phyloP scores from a whole-genome alignment of 2,329 filamentous ascomycete species.

The Calonectria leucothoes region DNA sequence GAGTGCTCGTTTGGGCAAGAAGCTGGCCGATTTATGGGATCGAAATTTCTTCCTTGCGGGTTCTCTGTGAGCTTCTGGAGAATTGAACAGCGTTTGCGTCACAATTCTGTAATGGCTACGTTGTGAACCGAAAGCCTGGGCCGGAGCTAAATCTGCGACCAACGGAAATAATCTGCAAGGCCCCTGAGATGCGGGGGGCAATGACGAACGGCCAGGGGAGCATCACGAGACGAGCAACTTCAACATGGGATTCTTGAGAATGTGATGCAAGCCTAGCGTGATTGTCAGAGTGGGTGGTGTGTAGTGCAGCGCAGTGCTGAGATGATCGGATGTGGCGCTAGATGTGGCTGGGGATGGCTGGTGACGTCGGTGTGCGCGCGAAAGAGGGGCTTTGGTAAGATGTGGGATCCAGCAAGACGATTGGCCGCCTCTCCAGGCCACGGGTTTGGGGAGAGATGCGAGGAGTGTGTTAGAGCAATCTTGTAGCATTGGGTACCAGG shows the following conservation, averaged over 20 bases:
- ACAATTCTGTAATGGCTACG: constrained; percentile 28
- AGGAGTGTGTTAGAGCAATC: constrained; percentile 31
- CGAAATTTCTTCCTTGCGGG: not conserved
- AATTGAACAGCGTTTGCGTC: not conserved
- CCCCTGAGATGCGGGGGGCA: constrained; percentile 13
- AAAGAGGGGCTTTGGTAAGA: not conserved
- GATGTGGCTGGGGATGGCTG: constrained; percentile 26
- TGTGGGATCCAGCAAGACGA: not conserved
- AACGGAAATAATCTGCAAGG: constrained; percentile 21
- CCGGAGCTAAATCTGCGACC: not conserved
- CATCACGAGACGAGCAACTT: not conserved
- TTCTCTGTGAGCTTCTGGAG: not conserved
- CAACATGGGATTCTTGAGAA: constrained; percentile 29
- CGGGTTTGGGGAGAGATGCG: not conserved
- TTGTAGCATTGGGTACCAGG: constrained; percentile 31
- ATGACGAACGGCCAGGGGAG: constrained; percentile 1
- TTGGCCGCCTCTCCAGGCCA: not conserved
- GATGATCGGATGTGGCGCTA: not conserved
- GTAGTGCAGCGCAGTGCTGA: too few relatives aligned
- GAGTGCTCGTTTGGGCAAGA: not conserved
- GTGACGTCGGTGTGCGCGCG: not conserved
- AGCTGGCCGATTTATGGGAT: not conserved
- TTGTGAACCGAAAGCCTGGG: constrained; percentile 3
- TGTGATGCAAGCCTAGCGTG: constrained; percentile 19
- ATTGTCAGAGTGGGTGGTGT: not conserved